Base-by-base conservation (phyloP, 257 asterid genomes). In the Nicotiana noctiflora region DNA sequence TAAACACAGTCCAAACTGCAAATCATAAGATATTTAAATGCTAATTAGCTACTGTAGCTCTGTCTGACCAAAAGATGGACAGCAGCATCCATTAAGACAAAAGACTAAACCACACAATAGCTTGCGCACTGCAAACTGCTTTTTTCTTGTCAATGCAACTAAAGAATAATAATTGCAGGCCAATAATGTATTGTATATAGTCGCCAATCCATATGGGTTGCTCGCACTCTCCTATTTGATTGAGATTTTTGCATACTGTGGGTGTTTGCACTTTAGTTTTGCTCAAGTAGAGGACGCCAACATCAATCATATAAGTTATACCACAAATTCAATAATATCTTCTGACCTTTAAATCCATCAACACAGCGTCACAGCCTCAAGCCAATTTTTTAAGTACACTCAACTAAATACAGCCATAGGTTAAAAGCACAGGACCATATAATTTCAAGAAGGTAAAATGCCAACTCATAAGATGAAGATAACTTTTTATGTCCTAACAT, bases 1-100 rank as follows among this genome's bases (percentile, higher is more conserved):
- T 23, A 23, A 68, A 68, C n/a, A n/a, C 98, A 75, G 98, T 94
- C 84, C 97, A 92, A 81, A 94, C 98, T 93, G 92, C 86, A 83
- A 79, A 80, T 8, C 62, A 63, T 6, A 74, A 31, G 66, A 52
- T 25, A 53, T 31, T 17, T 23, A 23, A 68, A 68, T 11, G 8
- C 78, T 7, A 8, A 23, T 72, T 23, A 72, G 61, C 8, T 46
- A 46, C 60, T 15, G 21, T 13, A 13, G 59, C 21, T 68, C n/a
- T 6, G 17, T 51, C 77, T 11, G 2, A 59, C 57, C 55, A 67
- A 34, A 70, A 70, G 13, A 12, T 21, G 57, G 77, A 25, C 21
- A 40, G 37, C 57, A 68, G 56, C 5, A 3, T 40, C 77, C 77
- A 21, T 46, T 46, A 72, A 23, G 8, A 40, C 34, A 40, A 29